Base-by-base conservation (phyloP, 2,329 filamentous ascomycete genomes). In the Lachnum nothofagi region DNA sequence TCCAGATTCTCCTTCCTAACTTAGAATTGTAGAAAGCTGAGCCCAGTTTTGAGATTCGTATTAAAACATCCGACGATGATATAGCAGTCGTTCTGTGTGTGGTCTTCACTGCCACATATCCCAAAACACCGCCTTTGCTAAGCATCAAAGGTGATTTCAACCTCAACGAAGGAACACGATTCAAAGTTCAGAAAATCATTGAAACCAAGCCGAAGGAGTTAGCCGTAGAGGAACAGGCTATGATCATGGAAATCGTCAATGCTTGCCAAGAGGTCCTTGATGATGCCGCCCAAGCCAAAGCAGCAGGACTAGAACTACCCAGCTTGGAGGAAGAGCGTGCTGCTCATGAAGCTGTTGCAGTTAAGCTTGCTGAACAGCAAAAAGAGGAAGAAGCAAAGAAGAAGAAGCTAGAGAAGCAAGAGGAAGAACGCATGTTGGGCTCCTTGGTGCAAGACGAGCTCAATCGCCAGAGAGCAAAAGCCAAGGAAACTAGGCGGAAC, bases 311-410 rank as follows among this genome's bases (percentile, higher is more conserved):
- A 47, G 79, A 89, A 53, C 72, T 95, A 14, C 90, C 89, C 1
- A 95, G 89, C 25, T 74, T 97, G 5, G 89, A 95, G 62, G 89
- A 94, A 60, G 91, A 97, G 67, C 81, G 91, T 33, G 89, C 86
- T 23, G 82, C 82, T 12, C 88, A 95, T 54, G 88, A 94, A 68
- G 85, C 85, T 19, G 80, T 79, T 20, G 73, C 87, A 23, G 80
- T 80, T 39, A 75, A 76, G 60, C 69, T 80, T 44, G 85, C 75
- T 2, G 61, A 70, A 46, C 69, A 72, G 48, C 68, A 75, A 42
- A 74, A 75, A 54, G 69, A 69, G 44, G 67, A 72, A 53, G 68
- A 69, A 56, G 68, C 72, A 52, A 63, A 71, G 54, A 65, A 72
- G 37, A 77, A 72, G 52, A 63, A 74, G 31, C 72, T 81, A 51